phyloP scores from a whole-genome alignment of 2,329 filamentous ascomycete species.

The Colletotrichum sidae region DNA sequence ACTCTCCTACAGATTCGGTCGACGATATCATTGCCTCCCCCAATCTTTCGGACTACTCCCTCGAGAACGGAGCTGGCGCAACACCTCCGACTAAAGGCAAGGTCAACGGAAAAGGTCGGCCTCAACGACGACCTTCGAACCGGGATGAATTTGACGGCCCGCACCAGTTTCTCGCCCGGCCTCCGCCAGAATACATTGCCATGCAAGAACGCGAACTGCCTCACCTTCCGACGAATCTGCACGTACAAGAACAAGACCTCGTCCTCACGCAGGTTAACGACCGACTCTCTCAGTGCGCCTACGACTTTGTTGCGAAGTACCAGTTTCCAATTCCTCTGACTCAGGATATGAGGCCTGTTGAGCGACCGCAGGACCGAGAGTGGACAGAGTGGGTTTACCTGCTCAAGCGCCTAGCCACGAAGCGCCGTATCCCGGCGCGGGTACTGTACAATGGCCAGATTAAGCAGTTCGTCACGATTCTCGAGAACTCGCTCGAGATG shows the following conservation, averaged over 20 bases:
- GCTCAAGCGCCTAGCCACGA: conserved; percentile 86
- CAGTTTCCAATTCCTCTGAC: conserved; percentile 90
- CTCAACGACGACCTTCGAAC: conserved; percentile 80
- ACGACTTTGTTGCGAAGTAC: conserved; percentile 91
- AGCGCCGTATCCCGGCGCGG: conserved; percentile 84
- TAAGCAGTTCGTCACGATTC: conserved; percentile 88
- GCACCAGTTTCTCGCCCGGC: conserved; percentile 82
- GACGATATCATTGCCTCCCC: conserved; percentile 70
- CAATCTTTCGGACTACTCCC: conserved; percentile 69
- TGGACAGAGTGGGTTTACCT: conserved; percentile 95
- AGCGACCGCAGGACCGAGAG: conserved; percentile 80
- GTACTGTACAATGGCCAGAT: conserved; percentile 91
- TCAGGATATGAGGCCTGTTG: conserved; percentile 82
- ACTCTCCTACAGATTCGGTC: conserved; percentile 68
- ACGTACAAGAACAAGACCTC: conserved; percentile 86
- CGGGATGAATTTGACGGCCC: conserved; percentile 91
- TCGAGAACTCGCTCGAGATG: conserved; percentile 92
- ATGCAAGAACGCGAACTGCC: conserved; percentile 84
- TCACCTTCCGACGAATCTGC: conserved; percentile 83
- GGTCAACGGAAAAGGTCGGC: conserved; percentile 59
- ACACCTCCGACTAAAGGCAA: conserved; percentile 58
- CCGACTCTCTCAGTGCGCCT: conserved; percentile 85
- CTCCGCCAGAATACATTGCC: conserved; percentile 76
- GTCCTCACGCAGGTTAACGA: conserved; percentile 86
- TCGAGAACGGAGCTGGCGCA: conserved; percentile 61